Evolutionary conservation across 169 alveolate species (phyloP), one percentile per base, ranked within the genome.

Genomic region (Hammondia hammondi): DNA sequence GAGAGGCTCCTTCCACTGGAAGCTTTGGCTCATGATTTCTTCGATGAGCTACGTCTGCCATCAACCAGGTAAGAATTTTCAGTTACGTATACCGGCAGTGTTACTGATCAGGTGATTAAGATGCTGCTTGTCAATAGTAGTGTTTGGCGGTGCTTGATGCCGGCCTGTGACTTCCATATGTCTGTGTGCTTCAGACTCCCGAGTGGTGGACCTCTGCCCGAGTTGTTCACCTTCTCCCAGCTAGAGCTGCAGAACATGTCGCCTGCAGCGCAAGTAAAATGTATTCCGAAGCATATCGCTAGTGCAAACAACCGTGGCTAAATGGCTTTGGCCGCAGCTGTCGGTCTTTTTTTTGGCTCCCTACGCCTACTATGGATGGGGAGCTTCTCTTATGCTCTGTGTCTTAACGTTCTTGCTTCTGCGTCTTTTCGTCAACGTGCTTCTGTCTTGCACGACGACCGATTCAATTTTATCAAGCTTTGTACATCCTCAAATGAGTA

Each of bases 11-110:
- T 87, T 67, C 98, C 99, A 29, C 93, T 97, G 84, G 99, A 97
- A 81, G 97, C 95, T 46, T 95, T 99, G 94, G 97, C 98, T 6
- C 99, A 99, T 95, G 99, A 99, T 88, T 99, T 98, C 95, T 99
- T 98, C 94, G 99, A 99, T 91, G 99, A 98, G 77, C 95, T 98
- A 73, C 96, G 99, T 73, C 97, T 98, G 84, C 96, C 96, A 5
- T 52, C 39, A 21, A 94, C 96, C 6, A 82, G 95, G 96, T 94
- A 35, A 85, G 96, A 6, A 19, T 17, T 67, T 21, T 67, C 77
- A 17, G 35, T 17, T 67, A 0, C 32, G 32, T 27, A 14, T 52
- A 52, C 1, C 61, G 61, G 61, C 61, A 52, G 61, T 52, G 10
- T 14, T 52, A 52, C 3, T 52, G 61, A 7, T 52, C 61, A 14